Percentiles rank a stretch among this genome's conserved stretches.
These are phyloP conservation scores for Pisolithus sp. DNA, from an alignment of 768 basidiomycete species.

Conservation along the genomic window DNA sequence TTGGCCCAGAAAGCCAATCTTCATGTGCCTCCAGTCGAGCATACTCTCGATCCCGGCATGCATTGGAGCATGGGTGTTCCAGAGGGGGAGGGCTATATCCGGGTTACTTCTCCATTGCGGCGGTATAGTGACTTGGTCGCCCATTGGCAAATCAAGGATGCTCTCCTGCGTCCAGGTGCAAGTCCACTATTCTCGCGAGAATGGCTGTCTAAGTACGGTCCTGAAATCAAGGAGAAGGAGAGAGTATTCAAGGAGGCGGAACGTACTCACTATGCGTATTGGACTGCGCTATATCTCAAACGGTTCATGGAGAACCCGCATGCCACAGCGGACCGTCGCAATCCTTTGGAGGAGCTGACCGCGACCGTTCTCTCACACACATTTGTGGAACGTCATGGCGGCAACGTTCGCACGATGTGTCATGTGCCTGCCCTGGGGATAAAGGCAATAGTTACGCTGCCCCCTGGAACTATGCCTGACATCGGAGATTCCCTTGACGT, in stretches of 20 bases:
- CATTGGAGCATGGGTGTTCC: constrained; percentile 70
- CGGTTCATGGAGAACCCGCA: constrained; percentile 29
- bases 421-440: constrained; percentile 24
- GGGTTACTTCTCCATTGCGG: constrained; percentile 82
- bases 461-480: constrained; percentile 6
- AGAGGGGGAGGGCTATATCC: constrained; percentile 72
- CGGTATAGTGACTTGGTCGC: constrained; percentile 74
- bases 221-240: constrained; percentile 34
- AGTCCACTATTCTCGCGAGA: constrained; percentile 38
- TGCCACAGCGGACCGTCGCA: constrained; percentile 9
- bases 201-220: constrained; percentile 40
- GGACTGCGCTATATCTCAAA: constrained; percentile 36
- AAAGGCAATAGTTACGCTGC: constrained; percentile 10
- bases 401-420: constrained; percentile 8
- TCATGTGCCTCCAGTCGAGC: constrained; percentile 31
- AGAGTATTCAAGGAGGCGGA: constrained; percentile 25
- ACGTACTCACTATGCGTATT: constrained; percentile 31
- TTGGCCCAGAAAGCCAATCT: constrained; percentile 29
- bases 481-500: constrained; percentile 25
- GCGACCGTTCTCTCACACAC: constrained; percentile 17
- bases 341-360: constrained; percentile 24
- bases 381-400: constrained; percentile 1
- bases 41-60: constrained; percentile 46
- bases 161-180: constrained; percentile 41
- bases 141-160: constrained; percentile 93